Base-by-base conservation (phyloP, 345 rosid genomes). In the sweet orange (Citrus sinensis) region DNA sequence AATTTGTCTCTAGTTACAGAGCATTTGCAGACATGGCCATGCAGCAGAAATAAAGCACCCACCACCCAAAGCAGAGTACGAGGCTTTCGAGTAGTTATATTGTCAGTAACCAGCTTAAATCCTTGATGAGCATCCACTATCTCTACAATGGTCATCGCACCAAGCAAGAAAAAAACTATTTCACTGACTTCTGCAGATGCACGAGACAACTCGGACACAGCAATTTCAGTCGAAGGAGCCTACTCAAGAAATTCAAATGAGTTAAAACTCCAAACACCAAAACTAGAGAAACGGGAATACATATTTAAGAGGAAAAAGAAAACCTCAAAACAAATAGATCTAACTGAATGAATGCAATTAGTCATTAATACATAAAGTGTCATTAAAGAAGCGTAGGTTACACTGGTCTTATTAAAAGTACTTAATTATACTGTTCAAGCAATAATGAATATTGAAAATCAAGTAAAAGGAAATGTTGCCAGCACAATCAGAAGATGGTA, bases 51-150 rank as follows among this genome's bases (percentile, higher is more conserved):
- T 10, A 74, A 51, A 83, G 62, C 58, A 83, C 98, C 70, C 73
- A 96, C 99, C 97, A 91, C 98, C 99, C 98, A 94, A 67, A 96
- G 90, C 76, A 96, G 91, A 30, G 94, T 84, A 73, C 75, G 85
- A 20, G 97, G 98, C 77, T 92, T 92, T 84, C 98, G 89, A 86
- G 99, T 90, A 56, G 97, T 96, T 78, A 96, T 96, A 85, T 89
- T 92, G 86, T 96, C 98, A 30, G 98, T 96, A 77, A 96, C 98
- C 61, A 96, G 87, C 88, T 96, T 96, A 89, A 96, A 96, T 73
- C 99, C 99, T 91, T 96, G 99, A 87, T 96, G 99, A 71, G 99
- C 98, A 85, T 96, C 99, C 69, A 96, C 94, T 71, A 95, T 93
- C 90, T 95, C 98, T 54, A 93, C 98, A 34, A 96, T 96, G 61